Conservation (phyloP, 2,329 filamentous ascomycete genomes). For the Hypoxylon sp. region DNA sequence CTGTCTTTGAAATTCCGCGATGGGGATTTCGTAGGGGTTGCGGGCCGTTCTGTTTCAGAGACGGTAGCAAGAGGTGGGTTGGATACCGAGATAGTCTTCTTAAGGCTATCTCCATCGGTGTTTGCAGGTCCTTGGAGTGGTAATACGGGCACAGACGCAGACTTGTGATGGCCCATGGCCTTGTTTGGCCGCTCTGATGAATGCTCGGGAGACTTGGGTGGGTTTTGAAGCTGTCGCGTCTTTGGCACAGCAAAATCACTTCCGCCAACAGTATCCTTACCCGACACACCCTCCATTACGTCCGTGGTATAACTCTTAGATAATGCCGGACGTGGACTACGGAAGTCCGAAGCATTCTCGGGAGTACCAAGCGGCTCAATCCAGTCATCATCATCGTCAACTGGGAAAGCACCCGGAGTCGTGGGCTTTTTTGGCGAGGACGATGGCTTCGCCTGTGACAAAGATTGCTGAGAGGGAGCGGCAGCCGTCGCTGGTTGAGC, state of each 20-base stretch:
- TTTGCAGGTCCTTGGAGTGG: conserved; percentile 48
- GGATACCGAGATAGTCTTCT: conserved; percentile 73
- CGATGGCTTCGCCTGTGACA: conserved; percentile 56
- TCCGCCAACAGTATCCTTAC: conserved; percentile 62
- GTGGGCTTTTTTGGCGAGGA: conserved; percentile 53
- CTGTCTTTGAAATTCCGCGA: conserved; percentile 74
- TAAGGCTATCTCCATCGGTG: conserved; percentile 56
- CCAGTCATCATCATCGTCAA: conserved; percentile 74
- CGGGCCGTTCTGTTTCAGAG: conserved; percentile 56
- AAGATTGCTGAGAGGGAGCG: conserved; percentile 49
- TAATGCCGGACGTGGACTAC: conserved; percentile 64
- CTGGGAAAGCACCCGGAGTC: conserved; percentile 72
- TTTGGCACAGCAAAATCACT: conserved; percentile 61
- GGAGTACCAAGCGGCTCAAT: conserved; percentile 64
- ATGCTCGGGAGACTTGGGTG: conserved; percentile 54
- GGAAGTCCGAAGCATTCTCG: conserved; percentile 53
- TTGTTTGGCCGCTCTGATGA: conserved; percentile 52
- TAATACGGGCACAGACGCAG: conserved; percentile 71
- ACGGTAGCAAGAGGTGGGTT: conserved; percentile 67
- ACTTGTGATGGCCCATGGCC: conserved; percentile 68
- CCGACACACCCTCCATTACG: conserved; percentile 68
- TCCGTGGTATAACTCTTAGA: conserved; percentile 73
- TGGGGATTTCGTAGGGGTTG: conserved; percentile 69
- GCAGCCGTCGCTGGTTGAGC: conserved; percentile 50
- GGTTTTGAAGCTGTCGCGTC: conserved; percentile 53